Conservation (phyloP, 2,329 filamentous ascomycete species). For the Acarospora socialis region DNA sequence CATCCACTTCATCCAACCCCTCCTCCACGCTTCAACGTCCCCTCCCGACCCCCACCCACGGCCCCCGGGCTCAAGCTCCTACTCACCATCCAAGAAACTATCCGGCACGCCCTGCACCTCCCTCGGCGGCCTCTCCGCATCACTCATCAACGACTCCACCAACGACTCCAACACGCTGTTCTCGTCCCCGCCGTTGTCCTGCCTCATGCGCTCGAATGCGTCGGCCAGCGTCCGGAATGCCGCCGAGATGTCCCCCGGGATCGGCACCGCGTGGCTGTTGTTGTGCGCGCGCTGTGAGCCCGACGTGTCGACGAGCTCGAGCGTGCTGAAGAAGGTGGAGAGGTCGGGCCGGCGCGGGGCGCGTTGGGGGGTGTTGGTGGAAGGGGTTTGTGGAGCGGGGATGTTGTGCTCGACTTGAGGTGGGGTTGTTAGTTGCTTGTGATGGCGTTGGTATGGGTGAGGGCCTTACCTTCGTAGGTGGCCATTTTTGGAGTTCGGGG, state of each 20-base stretch:
- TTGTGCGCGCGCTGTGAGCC: constrained; percentile 33
- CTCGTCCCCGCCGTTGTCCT: constrained; percentile 20
- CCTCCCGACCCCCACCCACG: neutral
- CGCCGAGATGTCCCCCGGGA: constrained; percentile 46
- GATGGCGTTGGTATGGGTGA: neutral
- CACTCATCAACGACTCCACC: constrained; percentile 39
- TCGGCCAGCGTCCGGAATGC: constrained; percentile 47
- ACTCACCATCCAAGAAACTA: constrained; percentile 40
- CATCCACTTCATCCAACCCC: neutral
- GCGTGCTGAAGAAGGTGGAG: constrained; percentile 49
- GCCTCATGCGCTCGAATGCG: constrained; percentile 44
- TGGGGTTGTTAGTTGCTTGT: constrained; percentile 4
- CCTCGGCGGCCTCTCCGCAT: constrained; percentile 43
- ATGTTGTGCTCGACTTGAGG: constrained; percentile 29
- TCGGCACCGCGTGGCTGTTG: constrained; percentile 44
- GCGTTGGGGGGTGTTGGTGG: constrained; percentile 16
- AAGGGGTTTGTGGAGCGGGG: constrained; percentile 17
- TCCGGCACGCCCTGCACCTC: constrained; percentile 48
- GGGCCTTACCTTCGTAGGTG: constrained; percentile 26
- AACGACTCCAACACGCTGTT: constrained; percentile 38
- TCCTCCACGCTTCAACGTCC: neutral
- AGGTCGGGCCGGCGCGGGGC: constrained; percentile 45
- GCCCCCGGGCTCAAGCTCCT: neutral
- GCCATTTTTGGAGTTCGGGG: constrained; percentile 21
- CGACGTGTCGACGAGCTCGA: constrained; percentile 40